phyloP scores from a whole-genome alignment of 1,139 yeast genomes.

The Chernovozyma sophiae-reginae region DNA sequence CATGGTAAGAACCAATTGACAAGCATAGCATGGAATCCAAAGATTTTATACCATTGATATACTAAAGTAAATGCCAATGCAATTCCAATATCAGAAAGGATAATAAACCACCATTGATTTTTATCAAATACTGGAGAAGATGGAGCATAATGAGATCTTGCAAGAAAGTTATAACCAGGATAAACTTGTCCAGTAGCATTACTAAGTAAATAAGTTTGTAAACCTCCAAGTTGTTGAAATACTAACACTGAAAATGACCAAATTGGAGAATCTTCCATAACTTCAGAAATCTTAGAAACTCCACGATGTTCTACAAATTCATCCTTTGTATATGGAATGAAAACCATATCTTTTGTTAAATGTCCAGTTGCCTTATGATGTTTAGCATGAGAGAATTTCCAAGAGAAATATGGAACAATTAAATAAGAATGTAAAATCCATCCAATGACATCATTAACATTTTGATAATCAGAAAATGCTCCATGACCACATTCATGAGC shows the following conservation, averaged over 20 bases:
- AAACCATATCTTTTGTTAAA: conserved; percentile 76
- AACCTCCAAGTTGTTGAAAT: conserved; percentile 75
- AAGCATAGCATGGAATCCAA: conserved; percentile 60
- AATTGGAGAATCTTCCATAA: conserved; percentile 73
- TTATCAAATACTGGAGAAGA: conserved; percentile 68
- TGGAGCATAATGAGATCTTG: conserved; percentile 65
- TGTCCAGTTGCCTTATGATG: conserved; percentile 90
- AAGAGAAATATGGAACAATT: conserved; percentile 80
- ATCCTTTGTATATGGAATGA: conserved; percentile 66
- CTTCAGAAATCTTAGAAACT: conserved; percentile 47
- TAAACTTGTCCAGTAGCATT: conserved; percentile 78
- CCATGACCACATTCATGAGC: conserved; percentile 93
- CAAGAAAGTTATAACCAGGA: conserved; percentile 45
- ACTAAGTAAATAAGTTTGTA: conserved; percentile 59
- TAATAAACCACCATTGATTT: conserved; percentile 64
- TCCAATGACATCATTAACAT: conserved; percentile 71
- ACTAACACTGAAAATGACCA: conserved; percentile 51
- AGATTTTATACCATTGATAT: conserved; percentile 59
- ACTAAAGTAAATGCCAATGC: conserved; percentile 48
- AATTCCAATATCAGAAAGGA: conserved; percentile 72
- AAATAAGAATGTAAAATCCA: conserved; percentile 79
- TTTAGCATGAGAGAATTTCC: conserved; percentile 80
- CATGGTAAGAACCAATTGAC: conserved; percentile 78
- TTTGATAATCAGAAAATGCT: conserved; percentile 70
- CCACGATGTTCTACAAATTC: conserved; percentile 41